Evolutionary conservation across 805 yeast species (phyloP).

Genomic region (Yarrowia osloensis): DNA sequence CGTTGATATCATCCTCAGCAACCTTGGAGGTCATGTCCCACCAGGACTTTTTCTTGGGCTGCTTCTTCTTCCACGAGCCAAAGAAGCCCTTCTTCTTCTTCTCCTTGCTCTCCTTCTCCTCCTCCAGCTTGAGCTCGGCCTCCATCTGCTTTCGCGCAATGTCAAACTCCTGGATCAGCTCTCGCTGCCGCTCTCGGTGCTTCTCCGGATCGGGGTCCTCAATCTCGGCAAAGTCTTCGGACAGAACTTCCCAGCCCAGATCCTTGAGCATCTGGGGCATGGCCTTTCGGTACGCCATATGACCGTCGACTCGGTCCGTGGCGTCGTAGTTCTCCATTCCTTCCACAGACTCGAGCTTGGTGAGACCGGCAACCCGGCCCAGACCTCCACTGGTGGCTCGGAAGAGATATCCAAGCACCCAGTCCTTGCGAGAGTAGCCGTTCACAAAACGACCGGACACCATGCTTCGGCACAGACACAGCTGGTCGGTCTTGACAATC

Average conservation of each 20-base stretch:
- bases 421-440: constrained; percentile 89
- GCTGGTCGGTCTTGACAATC: constrained; percentile 74
- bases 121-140: constrained; percentile 30
- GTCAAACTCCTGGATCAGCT: constrained; percentile 80
- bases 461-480: constrained; percentile 75
- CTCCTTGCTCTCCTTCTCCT: constrained; percentile 37
- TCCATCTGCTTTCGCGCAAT: constrained; percentile 70
- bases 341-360: constrained; percentile 59
- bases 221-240: constrained; percentile 91
- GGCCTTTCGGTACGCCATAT: constrained; percentile 94
- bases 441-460: constrained; percentile 89
- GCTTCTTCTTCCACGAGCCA: constrained; percentile 48
- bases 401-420: constrained; percentile 93
- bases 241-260: constrained; percentile 76
- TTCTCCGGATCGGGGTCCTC: constrained; percentile 94
- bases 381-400: constrained; percentile 96
- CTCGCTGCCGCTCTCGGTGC: constrained; percentile 72
- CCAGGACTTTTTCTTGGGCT: constrained; percentile 59
- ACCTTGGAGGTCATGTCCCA: constrained; percentile 51
- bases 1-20: constrained; percentile 40
- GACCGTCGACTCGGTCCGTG: constrained; percentile 86
- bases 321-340: constrained; percentile 86
- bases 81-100: constrained; percentile 45
- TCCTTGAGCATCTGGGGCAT: constrained; percentile 77
- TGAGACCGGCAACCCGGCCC: constrained; percentile 85